Evolutionary conservation across 768 basidiomycete genomes (phyloP), one percentile per base, ranked within the genome.

Genomic region (Tephrocybe sp.): DNA sequence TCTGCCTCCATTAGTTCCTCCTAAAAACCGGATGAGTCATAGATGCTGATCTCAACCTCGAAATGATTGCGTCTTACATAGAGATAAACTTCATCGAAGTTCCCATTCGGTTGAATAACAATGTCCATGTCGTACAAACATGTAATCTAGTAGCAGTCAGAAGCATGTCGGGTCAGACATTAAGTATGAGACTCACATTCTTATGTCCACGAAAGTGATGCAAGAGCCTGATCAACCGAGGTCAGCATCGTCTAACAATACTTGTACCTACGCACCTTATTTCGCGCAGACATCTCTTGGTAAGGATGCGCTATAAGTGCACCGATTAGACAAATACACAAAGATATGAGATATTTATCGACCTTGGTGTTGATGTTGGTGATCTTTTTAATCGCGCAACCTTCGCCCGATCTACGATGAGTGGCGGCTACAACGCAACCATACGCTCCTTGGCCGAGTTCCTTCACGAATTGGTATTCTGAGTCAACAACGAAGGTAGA

Each of bases 1-100:
- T 99, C 97, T 49, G 97, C 97, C 67, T 99, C 97, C 97, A 98
- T 99, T 59, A 98, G 84, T 68, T 99, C 97, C 74, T 98, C 95
- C 90, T 98, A 70, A n/a, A 50, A 59, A 45, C 32, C 50, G 50
- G 51, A 54, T 45, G 15, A 38, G 7, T 10, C 15, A n/a, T n/a
- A n/a, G 15, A 37, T 21, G 36, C 25, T n/a, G 24, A n/a, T 40
- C 17, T 20, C n/a, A n/a, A 36, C 38, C 14, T n/a, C 24, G 47
- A 15, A 42, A 30, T 20, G 32, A 48, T 21, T 40, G 51, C 12
- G 34, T 73, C 86, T 57, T 57, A 92, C 90, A 61, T 93, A 92
- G 63, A 91, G 85, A 68, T 92, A 98, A 15, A 99, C 95, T 71
- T 98, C 96, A 68, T 95, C 91, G 63, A 98, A 99, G 66, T 91